A percentile compares a stretch with the other conserved stretches of the same genome.
Evolutionary conservation across 2,329 filamentous ascomycete species (phyloP).

Genomic region (Rutstroemia sp.): DNA sequence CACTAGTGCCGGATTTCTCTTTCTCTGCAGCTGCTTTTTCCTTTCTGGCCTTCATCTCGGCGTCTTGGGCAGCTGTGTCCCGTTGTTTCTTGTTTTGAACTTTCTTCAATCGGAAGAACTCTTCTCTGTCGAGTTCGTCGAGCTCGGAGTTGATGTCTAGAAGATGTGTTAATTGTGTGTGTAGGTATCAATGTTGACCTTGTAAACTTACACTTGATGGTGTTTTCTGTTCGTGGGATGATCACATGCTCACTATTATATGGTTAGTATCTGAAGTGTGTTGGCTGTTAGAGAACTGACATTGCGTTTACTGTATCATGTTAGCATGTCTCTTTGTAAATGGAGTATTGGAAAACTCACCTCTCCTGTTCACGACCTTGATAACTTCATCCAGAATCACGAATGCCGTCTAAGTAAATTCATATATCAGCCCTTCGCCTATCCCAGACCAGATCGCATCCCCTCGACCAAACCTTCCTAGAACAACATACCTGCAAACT

Average conservation of each 20-base stretch:
- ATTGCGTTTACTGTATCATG: slow-evolving; percentile 73
- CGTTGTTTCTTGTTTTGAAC: slow-evolving; percentile 79
- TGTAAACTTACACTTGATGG: slow-evolving; percentile 74
- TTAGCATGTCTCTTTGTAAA: slow-evolving; percentile 16
- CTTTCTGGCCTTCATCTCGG: slow-evolving; percentile 68
- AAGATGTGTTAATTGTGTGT: slow-evolving; percentile 7
- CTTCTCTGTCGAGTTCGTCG: slow-evolving; percentile 93
- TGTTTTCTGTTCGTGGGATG: slow-evolving; percentile 96
- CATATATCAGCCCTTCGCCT: not conserved
- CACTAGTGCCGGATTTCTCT: slow-evolving; percentile 16
- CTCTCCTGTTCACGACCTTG: slow-evolving; percentile 96
- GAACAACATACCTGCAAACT: slow-evolving; percentile 61
- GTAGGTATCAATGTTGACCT: not conserved
- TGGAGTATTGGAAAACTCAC: slow-evolving; percentile 37
- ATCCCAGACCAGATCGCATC: not conserved
- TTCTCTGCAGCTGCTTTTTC: slow-evolving; percentile 50
- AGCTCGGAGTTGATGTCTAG: slow-evolving; percentile 94
- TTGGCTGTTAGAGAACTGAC: slow-evolving; percentile 39
- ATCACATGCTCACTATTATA: slow-evolving; percentile 73
- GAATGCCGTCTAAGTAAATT: slow-evolving; percentile 66
- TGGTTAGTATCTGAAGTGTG: slow-evolving; percentile 12
- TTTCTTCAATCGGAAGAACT: slow-evolving; percentile 97
- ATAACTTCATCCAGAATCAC: slow-evolving; percentile 98
- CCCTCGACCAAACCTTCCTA: slow-evolving; percentile 6
- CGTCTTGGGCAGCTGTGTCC: slow-evolving; percentile 64